phyloP scores from a whole-genome alignment of 2,329 filamentous ascomycete genomes.

The Camptophora hylomeconis region DNA sequence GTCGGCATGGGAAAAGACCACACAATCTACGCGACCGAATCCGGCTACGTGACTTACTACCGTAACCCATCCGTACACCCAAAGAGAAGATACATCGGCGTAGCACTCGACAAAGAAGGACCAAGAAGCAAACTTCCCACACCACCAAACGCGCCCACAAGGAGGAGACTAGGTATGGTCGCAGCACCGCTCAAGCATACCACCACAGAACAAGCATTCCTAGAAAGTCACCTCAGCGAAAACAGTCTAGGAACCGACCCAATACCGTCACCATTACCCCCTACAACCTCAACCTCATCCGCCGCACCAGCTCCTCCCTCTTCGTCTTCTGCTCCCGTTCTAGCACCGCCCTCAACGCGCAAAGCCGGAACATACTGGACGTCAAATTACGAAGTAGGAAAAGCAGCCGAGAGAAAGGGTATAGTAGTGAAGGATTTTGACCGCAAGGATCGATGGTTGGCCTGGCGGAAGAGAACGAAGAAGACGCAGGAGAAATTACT shows the following conservation, averaged over 20 bases:
- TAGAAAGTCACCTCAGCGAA: slow-evolving; percentile 8
- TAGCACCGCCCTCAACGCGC: slow-evolving; percentile 18
- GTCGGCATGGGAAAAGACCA: slow-evolving; percentile 90
- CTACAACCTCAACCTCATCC: slow-evolving; percentile 17
- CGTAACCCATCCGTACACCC: slow-evolving; percentile 71
- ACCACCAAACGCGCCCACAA: slow-evolving; percentile 57
- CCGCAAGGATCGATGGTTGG: slow-evolving; percentile 47
- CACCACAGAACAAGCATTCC: slow-evolving; percentile 8
- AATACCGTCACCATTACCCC: slow-evolving; percentile 19
- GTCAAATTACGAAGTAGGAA: slow-evolving; percentile 33
- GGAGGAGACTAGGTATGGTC: slow-evolving; percentile 63
- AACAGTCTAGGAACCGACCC: slow-evolving; percentile 9
- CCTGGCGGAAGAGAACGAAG: slow-evolving; percentile 48
- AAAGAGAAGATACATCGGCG: slow-evolving; percentile 85
- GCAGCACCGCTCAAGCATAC: slow-evolving; percentile 29
- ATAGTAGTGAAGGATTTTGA: slow-evolving; percentile 43
- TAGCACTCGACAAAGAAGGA: slow-evolving; percentile 64
- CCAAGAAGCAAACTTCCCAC: slow-evolving; percentile 57
- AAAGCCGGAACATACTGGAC: slow-evolving; percentile 29
- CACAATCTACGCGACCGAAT: slow-evolving; percentile 75
- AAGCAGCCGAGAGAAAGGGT: slow-evolving; percentile 36
- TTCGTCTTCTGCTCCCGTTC: no score
- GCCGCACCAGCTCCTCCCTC: slow-evolving; percentile 16
- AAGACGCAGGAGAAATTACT: slow-evolving; percentile 29
- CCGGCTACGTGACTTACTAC: slow-evolving; percentile 96